phyloP scores from a whole-genome alignment of 2,329 filamentous ascomycete genomes.

The Colletotrichum aenigma region DNA sequence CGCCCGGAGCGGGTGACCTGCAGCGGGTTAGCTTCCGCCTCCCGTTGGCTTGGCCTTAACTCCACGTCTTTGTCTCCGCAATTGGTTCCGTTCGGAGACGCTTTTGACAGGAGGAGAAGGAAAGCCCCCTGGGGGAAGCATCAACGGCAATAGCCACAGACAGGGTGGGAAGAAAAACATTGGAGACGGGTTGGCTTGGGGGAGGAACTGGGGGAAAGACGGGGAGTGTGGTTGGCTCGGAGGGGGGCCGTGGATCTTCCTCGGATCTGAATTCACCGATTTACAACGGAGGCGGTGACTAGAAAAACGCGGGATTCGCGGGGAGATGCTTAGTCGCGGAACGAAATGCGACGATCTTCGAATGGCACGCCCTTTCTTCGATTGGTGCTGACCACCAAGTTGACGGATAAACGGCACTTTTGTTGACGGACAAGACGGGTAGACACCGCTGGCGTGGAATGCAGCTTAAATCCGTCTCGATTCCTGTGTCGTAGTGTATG shows the following conservation, averaged over 20 bases:
- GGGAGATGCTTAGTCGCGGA: neutral
- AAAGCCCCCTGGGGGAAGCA: neutral
- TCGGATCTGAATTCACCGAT: neutral
- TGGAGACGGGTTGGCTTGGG: neutral
- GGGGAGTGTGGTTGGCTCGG: neutral
- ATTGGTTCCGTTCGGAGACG: neutral
- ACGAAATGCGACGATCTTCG: neutral
- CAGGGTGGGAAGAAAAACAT: neutral
- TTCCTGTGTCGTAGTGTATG: neutral
- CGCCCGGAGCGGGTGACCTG: neutral
- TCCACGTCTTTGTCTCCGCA: neutral
- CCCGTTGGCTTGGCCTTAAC: neutral
- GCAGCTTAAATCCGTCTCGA: neutral
- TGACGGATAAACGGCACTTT: neutral
- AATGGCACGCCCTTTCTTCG: neutral
- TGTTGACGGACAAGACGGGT: neutral
- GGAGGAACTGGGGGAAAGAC: neutral
- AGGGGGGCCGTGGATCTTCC: neutral
- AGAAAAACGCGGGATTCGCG: neutral
- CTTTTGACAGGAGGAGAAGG: neutral
- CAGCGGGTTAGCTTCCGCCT: neutral
- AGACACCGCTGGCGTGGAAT: neutral
- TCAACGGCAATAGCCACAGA: neutral
- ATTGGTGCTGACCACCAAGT: neutral
- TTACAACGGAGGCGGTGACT: neutral